Evolutionary conservation across 2,329 filamentous ascomycete genomes (phyloP), one percentile per base, ranked within the genome.

Genomic region (Lachnellula occidentalis): DNA sequence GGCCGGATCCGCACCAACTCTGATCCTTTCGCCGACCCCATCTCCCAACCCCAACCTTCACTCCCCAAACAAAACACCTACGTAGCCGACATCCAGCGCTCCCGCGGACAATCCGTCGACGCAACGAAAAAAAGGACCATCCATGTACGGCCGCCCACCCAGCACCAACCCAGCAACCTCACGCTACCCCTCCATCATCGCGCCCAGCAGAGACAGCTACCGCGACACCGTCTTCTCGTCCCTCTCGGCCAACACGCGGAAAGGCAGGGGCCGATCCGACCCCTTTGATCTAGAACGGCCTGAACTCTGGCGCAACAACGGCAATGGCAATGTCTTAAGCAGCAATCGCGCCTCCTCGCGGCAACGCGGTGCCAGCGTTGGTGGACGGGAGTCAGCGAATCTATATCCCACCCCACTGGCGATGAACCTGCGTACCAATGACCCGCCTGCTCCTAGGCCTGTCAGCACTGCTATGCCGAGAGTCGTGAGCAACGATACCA

Each of bases 281-380:
- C 82, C 81, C 1, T 86, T 86, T 63, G 83, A 86, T 60, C 73
- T 86, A n/a, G 82, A 86, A 64, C 68, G 74, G 43, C 73, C 78
- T 34, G 73, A 80, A 62, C 69, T 78, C 6, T 70, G 75, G 64
- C 57, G 51, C 8, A 56, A 60, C 47, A 50, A 42, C 48, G 7
- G 47, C 47, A 37, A 52, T 24, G 11, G 24, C 27, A 22, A n/a
- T 9, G 27, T 46, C 14, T 43, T 21, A 6, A 31, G 12, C 24
- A 31, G 31, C 3, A 50, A 50, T 11, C 22, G 45, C n/a, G 24
- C 31, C 5, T 34, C 47, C 27, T 37, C 43, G 11, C 48, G 50
- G 34, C 45, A 45, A 15, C 49, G 53, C n/a, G 53, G 43, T 34
- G n/a, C 49, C 3, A 54, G 51, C n/a, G 45, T 52, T 3, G 49